A percentile compares a stretch with the other conserved stretches of the same genome.
Conservation (phyloP, 2,329 filamentous ascomycete species). For the Penicillium digitatum region DNA sequence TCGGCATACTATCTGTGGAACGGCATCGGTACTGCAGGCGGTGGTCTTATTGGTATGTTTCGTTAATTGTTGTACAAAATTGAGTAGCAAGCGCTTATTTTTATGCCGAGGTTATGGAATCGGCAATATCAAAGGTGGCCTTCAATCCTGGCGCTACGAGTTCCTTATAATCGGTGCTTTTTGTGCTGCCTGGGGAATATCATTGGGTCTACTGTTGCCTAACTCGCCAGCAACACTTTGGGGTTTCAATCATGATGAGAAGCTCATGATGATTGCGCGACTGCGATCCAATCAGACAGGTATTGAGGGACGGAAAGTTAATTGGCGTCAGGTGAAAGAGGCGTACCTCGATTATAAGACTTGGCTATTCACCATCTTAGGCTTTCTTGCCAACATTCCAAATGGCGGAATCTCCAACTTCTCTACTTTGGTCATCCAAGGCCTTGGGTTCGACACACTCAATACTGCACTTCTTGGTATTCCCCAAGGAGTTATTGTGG, state of each 20-base stretch:
- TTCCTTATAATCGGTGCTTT: slow-evolving; percentile 32
- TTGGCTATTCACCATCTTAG: slow-evolving; percentile 20
- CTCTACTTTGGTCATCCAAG: slow-evolving; percentile 26
- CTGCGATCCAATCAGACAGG: slow-evolving; percentile 21
- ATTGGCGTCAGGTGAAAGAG: slow-evolving; percentile 42
- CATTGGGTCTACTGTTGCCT: slow-evolving; percentile 18
- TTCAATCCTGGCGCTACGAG: slow-evolving; percentile 25
- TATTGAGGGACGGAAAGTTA: slow-evolving; percentile 42
- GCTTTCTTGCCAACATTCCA: slow-evolving; percentile 23
- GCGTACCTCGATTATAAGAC: slow-evolving; percentile 34
- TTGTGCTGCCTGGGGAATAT: slow-evolving; percentile 21
- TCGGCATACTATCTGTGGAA: slow-evolving; percentile 23
- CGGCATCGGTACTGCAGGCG: slow-evolving; percentile 4
- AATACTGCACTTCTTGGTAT: slow-evolving; percentile 27
- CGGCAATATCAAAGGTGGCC: slow-evolving; percentile 32
- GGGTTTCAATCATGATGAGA: slow-evolving; percentile 21
- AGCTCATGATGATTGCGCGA: neutral
- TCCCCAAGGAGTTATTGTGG: slow-evolving; percentile 27
- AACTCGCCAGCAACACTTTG: slow-evolving; percentile 20
- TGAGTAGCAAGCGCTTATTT: neutral
- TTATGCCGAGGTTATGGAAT: slow-evolving; percentile 34
- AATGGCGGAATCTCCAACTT: slow-evolving; percentile 31
- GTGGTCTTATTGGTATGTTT: neutral
- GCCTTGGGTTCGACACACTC: slow-evolving; percentile 24
- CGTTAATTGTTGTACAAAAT: neutral